A percentile compares a stretch with the other conserved stretches of the same genome.
Evolutionary conservation across 768 basidiomycete species (phyloP).

Genomic region (Suillus weaverae): DNA sequence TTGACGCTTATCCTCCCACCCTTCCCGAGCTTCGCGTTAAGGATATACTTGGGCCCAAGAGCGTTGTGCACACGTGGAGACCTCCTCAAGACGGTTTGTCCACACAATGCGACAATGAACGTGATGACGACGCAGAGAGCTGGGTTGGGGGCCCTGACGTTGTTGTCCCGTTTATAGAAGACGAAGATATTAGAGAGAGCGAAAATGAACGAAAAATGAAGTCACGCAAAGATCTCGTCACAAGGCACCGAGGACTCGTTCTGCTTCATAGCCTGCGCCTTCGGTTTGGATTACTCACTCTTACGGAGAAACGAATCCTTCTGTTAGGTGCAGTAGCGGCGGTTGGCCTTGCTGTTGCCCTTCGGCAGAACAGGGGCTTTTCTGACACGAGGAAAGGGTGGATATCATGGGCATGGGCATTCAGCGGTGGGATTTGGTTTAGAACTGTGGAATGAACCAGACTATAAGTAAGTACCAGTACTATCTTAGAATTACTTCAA

Average conservation of each 20-base stretch:
- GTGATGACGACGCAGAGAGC: conserved; percentile 57
- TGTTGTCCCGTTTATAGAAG: conserved; percentile 43
- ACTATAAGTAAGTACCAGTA: background rate
- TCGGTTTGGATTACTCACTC: conserved; percentile 27
- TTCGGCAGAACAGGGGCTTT: conserved; percentile 11
- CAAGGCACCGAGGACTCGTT: conserved; percentile 9
- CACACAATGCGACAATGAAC: background rate
- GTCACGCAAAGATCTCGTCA: background rate
- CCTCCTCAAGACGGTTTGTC: conserved; percentile 32
- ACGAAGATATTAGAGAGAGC: conserved; percentile 40
- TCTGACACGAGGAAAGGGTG: background rate
- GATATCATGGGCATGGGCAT: background rate
- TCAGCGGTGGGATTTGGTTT: background rate
- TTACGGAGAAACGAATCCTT: conserved; percentile 35
- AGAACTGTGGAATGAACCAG: background rate
- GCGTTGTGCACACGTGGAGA: conserved; percentile 75
- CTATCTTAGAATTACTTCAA: background rate
- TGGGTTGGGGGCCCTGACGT: conserved; percentile 57
- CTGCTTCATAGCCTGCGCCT: conserved; percentile 9
- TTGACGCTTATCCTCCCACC: conserved; percentile 56
- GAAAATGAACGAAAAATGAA: conserved; percentile 27
- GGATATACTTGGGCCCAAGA: conserved; percentile 75
- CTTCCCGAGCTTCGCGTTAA: conserved; percentile 53
- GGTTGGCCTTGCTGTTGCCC: conserved; percentile 67
- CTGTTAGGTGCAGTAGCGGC: conserved; percentile 68